Conservation (phyloP, 345 rosid species). For the Populus pruinosa region DNA sequence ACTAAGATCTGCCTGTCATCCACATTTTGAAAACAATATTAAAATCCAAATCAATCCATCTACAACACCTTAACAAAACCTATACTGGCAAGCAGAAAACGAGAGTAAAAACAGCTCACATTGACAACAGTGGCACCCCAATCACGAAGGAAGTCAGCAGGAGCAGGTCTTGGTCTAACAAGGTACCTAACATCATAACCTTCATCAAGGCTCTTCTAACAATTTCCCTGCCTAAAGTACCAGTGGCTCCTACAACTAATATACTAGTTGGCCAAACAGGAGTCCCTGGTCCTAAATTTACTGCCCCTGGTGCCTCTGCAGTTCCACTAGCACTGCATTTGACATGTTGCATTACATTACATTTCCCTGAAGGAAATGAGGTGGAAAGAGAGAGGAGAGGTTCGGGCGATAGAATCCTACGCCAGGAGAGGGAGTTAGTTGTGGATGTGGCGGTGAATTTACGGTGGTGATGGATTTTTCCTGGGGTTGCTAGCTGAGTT, state of each 20-base stretch:
- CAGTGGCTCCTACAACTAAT: slow-evolving; percentile 84
- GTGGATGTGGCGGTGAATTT: background rate
- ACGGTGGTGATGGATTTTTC: slow-evolving; percentile 24
- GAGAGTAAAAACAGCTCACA: slow-evolving; percentile 31
- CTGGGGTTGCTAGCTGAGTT: slow-evolving; percentile 46
- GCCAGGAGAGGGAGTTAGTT: slow-evolving; percentile 35
- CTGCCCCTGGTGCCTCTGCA: slow-evolving; percentile 27
- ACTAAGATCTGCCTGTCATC: slow-evolving; percentile 83
- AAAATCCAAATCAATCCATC: background rate
- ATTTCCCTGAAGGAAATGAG: slow-evolving; percentile 28
- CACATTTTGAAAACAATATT: background rate
- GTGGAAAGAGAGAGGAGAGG: slow-evolving; percentile 21
- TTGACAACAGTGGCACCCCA: slow-evolving; percentile 98
- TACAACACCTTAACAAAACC: background rate
- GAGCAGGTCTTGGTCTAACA: slow-evolving; percentile 88
- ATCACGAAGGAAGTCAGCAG: slow-evolving; percentile 91
- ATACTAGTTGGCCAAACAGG: slow-evolving; percentile 75
- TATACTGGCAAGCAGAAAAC: background rate
- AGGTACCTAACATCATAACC: slow-evolving; percentile 91
- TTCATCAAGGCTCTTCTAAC: slow-evolving; percentile 93
- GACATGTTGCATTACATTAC: slow-evolving; percentile 20
- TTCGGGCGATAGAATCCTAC: slow-evolving; percentile 36
- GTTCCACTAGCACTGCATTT: slow-evolving; percentile 26
- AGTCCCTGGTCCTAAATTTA: slow-evolving; percentile 75
- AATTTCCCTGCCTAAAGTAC: slow-evolving; percentile 86